phyloP scores from a whole-genome alignment of 495 filamentous ascomycete species.

The Neohortaea acidophila region DNA sequence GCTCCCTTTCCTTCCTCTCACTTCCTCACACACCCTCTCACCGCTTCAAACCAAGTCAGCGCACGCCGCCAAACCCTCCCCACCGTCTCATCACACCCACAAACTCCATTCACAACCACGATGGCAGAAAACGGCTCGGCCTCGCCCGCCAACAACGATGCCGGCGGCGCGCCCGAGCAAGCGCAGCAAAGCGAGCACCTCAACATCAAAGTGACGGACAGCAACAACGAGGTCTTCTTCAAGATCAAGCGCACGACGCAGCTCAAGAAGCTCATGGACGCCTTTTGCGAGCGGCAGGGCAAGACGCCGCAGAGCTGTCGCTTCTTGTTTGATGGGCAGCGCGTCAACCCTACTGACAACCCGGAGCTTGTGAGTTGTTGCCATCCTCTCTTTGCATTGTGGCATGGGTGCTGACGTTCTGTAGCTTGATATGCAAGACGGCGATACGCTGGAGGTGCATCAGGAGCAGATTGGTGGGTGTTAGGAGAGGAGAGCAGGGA shows the following conservation, averaged over 20 bases:
- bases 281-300: constrained; percentile 93
- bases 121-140: constrained; percentile 39
- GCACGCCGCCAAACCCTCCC: no score
- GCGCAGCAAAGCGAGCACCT: constrained; percentile 60
- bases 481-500: constrained; percentile 10
- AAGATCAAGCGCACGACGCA: constrained; percentile 98
- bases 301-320: constrained; percentile 72
- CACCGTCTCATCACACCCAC: no score
- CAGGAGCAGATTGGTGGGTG: constrained; percentile 82
- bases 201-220: constrained; percentile 99
- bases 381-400: neutral
- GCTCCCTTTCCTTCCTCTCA: no score
- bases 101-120: no score
- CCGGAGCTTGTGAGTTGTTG: constrained; percentile 67
- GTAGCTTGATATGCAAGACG: constrained; percentile 92
- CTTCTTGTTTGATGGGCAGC: constrained; percentile 88
- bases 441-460: constrained; percentile 93
- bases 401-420: constrained; percentile 1
- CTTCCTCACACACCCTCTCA: no score
- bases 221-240: constrained; percentile 99
- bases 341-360: constrained; percentile 76
- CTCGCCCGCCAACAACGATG: constrained; percentile 17
- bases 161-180: constrained; percentile 31
- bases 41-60: no score
- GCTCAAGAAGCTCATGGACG: constrained; percentile 96